Conservation (phyloP, 2,329 filamentous ascomycete genomes). For the Aspergillus piperis region DNA sequence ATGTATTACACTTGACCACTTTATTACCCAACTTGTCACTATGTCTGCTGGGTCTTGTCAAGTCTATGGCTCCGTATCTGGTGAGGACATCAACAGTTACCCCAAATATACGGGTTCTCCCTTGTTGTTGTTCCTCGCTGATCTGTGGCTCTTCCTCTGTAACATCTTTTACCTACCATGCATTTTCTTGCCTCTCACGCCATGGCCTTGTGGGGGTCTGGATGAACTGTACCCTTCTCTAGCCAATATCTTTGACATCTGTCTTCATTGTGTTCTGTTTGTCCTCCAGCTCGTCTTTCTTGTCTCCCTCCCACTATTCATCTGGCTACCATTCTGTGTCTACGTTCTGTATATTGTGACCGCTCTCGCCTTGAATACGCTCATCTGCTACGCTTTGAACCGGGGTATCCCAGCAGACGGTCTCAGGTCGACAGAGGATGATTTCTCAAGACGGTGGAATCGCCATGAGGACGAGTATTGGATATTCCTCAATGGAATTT, state of each 20-base stretch:
- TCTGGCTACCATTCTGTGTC: constrained; percentile 55
- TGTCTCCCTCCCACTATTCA: constrained; percentile 59
- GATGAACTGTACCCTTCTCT: constrained; percentile 65
- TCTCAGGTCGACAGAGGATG: constrained; percentile 40
- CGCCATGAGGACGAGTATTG: constrained; percentile 64
- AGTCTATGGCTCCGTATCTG: background rate
- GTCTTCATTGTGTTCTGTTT: constrained; percentile 60
- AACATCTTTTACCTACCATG: constrained; percentile 53
- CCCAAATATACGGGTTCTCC: constrained; percentile 5
- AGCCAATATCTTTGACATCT: constrained; percentile 59
- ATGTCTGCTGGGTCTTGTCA: background rate
- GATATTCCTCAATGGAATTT: constrained; percentile 79
- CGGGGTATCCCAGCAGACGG: constrained; percentile 20
- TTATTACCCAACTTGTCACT: background rate
- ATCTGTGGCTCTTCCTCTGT: constrained; percentile 32
- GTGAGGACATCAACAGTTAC: background rate
- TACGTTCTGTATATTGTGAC: constrained; percentile 45
- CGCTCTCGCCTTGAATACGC: constrained; percentile 32
- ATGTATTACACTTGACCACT: background rate
- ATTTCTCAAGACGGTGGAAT: constrained; percentile 45
- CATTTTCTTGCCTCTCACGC: constrained; percentile 60
- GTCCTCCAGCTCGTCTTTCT: constrained; percentile 64
- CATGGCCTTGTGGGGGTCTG: constrained; percentile 55
- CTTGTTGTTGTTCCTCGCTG: background rate
- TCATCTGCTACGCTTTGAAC: constrained; percentile 39